phyloP scores from a whole-genome alignment of 2,329 filamentous ascomycete species.

The Zasmidium cellare region DNA sequence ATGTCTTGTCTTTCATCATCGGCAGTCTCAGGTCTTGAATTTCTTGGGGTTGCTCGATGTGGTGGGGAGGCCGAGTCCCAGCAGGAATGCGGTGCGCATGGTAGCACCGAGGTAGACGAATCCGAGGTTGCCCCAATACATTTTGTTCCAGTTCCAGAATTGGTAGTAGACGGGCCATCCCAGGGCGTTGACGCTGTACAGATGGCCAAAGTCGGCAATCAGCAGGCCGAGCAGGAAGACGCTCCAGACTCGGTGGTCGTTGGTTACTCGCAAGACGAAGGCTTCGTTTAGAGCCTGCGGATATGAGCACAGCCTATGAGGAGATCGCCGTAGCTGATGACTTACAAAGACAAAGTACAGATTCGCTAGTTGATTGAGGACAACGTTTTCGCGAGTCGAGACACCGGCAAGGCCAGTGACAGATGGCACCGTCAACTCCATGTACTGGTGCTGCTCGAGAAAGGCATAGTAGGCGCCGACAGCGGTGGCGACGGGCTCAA shows the following conservation, averaged over 20 bases:
- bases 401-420: constrained; percentile 46
- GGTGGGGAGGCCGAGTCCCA: constrained; percentile 31
- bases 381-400: constrained; percentile 60
- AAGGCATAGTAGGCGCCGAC: constrained; percentile 56
- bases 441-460: constrained; percentile 57
- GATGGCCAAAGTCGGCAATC: constrained; percentile 74
- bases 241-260: constrained; percentile 69
- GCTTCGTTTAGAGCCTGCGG: constrained; percentile 69
- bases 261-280: constrained; percentile 68
- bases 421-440: constrained; percentile 61
- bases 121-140: constrained; percentile 38
- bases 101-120: constrained; percentile 39
- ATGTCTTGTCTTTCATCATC: background rate
- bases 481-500: constrained; percentile 63
- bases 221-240: constrained; percentile 66
- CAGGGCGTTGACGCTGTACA: constrained; percentile 64
- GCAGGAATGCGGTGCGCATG: constrained; percentile 34
- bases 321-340: background rate
- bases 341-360: constrained; percentile 68
- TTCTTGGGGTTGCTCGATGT: background rate
- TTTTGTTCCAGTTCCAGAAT: constrained; percentile 37
- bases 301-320: background rate
- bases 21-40: background rate
- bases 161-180: constrained; percentile 53
- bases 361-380: constrained; percentile 74